These are phyloP conservation scores for Acacia confusa DNA, from an alignment of 306 rosid species.

Conservation along the genomic window DNA sequence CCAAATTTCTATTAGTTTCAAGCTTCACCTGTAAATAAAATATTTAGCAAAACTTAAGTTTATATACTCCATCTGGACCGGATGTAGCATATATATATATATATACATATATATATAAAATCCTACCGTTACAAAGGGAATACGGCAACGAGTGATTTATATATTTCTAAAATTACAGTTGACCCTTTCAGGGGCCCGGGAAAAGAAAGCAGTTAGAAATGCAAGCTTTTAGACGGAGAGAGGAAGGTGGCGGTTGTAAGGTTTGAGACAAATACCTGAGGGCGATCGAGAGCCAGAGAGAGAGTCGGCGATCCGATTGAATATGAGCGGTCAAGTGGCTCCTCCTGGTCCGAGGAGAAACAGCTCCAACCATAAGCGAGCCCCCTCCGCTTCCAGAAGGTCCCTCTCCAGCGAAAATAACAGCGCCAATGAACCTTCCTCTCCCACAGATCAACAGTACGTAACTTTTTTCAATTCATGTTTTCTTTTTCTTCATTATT, in stretches of 20 bases:
- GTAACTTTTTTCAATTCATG: conserved; percentile 30
- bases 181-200: not conserved
- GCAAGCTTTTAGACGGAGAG: not conserved
- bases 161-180: not conserved
- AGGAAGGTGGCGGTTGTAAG: not conserved
- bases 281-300: not conserved
- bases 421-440: conserved; percentile 48
- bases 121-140: not conserved
- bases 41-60: no score
- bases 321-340: conserved; percentile 67
- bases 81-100: no score
- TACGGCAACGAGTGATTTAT: not conserved
- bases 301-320: not conserved
- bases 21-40: no score
- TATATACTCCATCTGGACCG: no score
- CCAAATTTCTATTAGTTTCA: no score
- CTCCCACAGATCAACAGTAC: conserved; percentile 68
- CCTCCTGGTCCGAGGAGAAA: conserved; percentile 47
- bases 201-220: not conserved
- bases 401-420: conserved; percentile 43
- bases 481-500: not conserved
- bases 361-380: conserved; percentile 48
- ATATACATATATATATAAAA: not conserved
- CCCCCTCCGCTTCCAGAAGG: conserved; percentile 34
- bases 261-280: not conserved